Evolutionary conservation across 1,284 basidiomycete genomes (phyloP).

Genomic region (Macrocybe sp.): DNA sequence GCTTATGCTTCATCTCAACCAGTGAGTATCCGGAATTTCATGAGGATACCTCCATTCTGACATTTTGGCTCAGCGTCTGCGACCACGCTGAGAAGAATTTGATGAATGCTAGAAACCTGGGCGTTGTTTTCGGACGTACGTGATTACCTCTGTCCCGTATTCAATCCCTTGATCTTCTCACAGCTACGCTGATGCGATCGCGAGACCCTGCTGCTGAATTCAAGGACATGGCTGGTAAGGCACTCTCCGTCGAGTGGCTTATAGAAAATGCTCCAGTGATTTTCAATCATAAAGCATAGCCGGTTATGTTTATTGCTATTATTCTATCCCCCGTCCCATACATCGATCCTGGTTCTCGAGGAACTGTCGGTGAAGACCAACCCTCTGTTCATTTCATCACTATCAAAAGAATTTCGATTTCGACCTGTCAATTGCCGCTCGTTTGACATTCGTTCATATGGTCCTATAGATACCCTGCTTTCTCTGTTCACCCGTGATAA

Average conservation of each 20-base stretch:
- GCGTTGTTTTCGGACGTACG: conserved; percentile 99
- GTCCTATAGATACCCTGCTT: no score
- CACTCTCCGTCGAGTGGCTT: conserved; percentile 87
- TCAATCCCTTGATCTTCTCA: conserved; percentile 9
- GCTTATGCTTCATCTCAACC: conserved; percentile 86
- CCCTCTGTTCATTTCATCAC: no score
- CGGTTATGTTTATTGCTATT: conserved; percentile 2
- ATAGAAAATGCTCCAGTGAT: conserved; percentile 80
- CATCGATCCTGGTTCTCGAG: no score
- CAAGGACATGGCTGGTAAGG: conserved; percentile 95
- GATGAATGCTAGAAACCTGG: conserved; percentile 94
- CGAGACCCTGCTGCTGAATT: conserved; percentile 86
- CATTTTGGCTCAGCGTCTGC: conserved; percentile 50
- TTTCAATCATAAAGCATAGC: conserved; percentile 32
- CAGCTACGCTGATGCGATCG: conserved; percentile 93
- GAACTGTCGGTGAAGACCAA: no score
- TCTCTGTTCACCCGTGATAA: no score
- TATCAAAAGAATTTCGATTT: no score
- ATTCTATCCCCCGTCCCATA: conserved; percentile 9
- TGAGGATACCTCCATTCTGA: conserved; percentile 3
- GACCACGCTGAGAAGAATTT: conserved; percentile 72
- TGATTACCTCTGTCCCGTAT: conserved; percentile 17
- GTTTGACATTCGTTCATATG: no score
- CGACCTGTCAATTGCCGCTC: no score
- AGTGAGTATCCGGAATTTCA: conserved; percentile 39